Base-by-base conservation (phyloP, 768 basidiomycete species). In the Rhizopogon salebrosus region DNA sequence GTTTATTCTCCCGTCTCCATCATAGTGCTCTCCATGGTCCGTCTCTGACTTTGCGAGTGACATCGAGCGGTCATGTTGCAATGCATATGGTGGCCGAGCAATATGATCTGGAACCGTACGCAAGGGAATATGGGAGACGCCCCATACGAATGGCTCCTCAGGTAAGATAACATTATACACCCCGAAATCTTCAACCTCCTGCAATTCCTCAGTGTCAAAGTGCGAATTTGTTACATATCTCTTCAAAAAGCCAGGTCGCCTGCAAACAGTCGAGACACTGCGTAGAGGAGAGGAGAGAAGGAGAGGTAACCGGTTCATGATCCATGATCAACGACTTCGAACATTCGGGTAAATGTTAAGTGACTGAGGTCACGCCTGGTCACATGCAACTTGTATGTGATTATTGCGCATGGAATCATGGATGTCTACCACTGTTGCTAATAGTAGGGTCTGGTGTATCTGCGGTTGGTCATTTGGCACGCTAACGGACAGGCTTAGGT, bases 121-220 rank as follows among this genome's bases (percentile, higher is more conserved):
- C 24, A 76, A 78, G 3, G 57, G 61, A 35, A 89, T 83, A 55
- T 88, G 85, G 16, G 77, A 71, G 9, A 83, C 80, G 10, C 86
- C 85, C 64, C 78, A 80, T 16, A 83, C 70, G 53, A 77, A 82
- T 0, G 85, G 85, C 57, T 88, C 85, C 20, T 74, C 63, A 1
- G 85, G 87, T 11, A 88, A 71, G 48, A 89, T 82, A 29, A 88
- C 67, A 43, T 70, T 72, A 70, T 86, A 88, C 20, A 61, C 59
- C 14, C 84, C 83, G 53, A 79, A 80, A 56, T 73, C 67, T 41
- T 51, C 53, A 3, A 51, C 52, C 38, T 62, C 57, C n/a, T 6
- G 24, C 4, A n/a, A 18, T 24, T 37, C 16, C 4, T 49, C 41
- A 24, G 35, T 16, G 24, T 49, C 14, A 16, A 49, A 20, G 4